Base-by-base conservation (phyloP, 208 protist species). In the Leishmania amazonensis region DNA sequence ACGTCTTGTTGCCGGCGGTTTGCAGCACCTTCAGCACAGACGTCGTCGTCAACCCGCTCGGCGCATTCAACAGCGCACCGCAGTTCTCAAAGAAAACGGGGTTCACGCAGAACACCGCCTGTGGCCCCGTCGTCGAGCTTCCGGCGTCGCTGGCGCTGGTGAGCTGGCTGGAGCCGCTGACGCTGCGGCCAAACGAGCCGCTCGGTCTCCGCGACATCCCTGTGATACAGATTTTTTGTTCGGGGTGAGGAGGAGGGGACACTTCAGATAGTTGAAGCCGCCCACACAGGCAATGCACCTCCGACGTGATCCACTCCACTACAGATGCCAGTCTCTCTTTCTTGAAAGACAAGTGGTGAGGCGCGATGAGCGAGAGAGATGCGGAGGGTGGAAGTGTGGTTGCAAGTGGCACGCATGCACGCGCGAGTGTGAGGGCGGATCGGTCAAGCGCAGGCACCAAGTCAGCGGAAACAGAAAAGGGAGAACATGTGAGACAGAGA, bases 1-100 rank as follows among this genome's bases (percentile, higher is more conserved):
- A 90, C 24, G 95, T 93, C 58, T 86, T 85, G 87, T 88, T 96
- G 54, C 88, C 85, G 64, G 87, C 89, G 78, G 91, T 86, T 72
- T 92, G 88, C 57, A 90, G 80, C 75, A 98, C 81, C 72, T 90
- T 93, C 87, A 96, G 90, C 54, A 98, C 87, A 1, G 92, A 77
- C 21, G 91, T 82, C 6, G 89, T 93, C 17, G 95, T 97, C 17
- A 98, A 85, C 21, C 91, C 90, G 38, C 83, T 94, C 53, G 95
- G 93, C 0, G 84, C 57, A 64, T 91, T 89, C 62, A 98, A 79
- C 38, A 98, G 87, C 38, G 91, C 79, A 4, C 95, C 95, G 73
- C 89, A 94, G 77, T 95, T 91, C 45, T 95, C 90, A 68, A 98
- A 98, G 49, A 98, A 85, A 4, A 96, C 85, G 3, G 93, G 89